phyloP scores from a whole-genome alignment of 2,329 filamentous ascomycete genomes.

The Cordyceps tenuipes region DNA sequence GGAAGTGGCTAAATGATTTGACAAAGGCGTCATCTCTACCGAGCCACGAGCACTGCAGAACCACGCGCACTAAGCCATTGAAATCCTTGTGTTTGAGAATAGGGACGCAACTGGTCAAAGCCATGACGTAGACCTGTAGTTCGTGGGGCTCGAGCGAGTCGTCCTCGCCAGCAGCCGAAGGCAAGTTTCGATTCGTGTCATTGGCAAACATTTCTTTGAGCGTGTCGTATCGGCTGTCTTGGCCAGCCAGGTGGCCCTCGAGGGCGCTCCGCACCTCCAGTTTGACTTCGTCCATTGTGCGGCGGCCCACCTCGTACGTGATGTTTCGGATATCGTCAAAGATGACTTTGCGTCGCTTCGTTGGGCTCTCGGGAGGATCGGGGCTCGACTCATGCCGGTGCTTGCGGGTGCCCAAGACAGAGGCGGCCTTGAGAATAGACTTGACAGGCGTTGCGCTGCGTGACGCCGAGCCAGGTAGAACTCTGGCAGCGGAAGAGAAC shows the following conservation, averaged over 20 bases:
- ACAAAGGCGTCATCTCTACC: slow-evolving; percentile 58
- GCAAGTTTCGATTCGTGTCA: slow-evolving; percentile 35
- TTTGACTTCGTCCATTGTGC: slow-evolving; percentile 48
- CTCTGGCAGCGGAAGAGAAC: slow-evolving; percentile 27
- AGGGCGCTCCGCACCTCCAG: slow-evolving; percentile 46
- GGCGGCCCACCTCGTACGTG: slow-evolving; percentile 44
- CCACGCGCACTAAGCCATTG: slow-evolving; percentile 47
- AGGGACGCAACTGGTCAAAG: slow-evolving; percentile 54
- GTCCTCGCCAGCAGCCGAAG: slow-evolving; percentile 33
- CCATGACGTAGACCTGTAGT: slow-evolving; percentile 52
- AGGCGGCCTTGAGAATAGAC: slow-evolving; percentile 43
- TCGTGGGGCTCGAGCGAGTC: slow-evolving; percentile 45
- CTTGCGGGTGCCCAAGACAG: slow-evolving; percentile 37
- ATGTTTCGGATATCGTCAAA: slow-evolving; percentile 51
- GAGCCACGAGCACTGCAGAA: slow-evolving; percentile 57
- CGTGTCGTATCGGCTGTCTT: slow-evolving; percentile 53
- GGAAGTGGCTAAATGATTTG: slow-evolving; percentile 58
- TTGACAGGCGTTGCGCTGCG: slow-evolving; percentile 37
- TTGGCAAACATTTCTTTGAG: slow-evolving; percentile 51
- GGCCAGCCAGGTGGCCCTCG: slow-evolving; percentile 47
- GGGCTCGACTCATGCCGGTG: slow-evolving; percentile 34
- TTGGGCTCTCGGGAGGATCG: slow-evolving; percentile 33
- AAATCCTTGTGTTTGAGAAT: slow-evolving; percentile 50
- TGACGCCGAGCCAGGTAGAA: slow-evolving; percentile 24
- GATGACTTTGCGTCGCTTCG: slow-evolving; percentile 48